These are phyloP conservation scores for Coemansia sp. DNA, from an alignment of 192 early-diverging fungal species.

Conservation along the genomic window DNA sequence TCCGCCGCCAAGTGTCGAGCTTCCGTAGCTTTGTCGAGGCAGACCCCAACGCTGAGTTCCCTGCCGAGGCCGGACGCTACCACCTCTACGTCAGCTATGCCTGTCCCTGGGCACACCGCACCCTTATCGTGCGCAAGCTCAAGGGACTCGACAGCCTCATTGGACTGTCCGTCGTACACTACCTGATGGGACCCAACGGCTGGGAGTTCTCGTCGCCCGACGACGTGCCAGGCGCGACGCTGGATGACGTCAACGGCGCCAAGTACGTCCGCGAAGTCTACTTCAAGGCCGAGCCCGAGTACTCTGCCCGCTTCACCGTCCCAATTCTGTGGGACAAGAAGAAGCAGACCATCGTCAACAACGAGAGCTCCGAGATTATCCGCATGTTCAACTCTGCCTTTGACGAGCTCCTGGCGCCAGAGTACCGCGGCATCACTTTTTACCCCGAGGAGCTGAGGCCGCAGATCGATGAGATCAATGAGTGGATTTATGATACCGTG, in stretches of 20 bases:
- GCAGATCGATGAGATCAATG: slow-evolving; percentile 85
- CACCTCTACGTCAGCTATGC: slow-evolving; percentile 72
- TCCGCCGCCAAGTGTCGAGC: slow-evolving; percentile 69
- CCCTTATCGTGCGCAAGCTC: slow-evolving; percentile 80
- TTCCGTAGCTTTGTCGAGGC: slow-evolving; percentile 65
- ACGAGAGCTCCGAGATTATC: slow-evolving; percentile 96
- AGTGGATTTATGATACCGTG: slow-evolving; percentile 90
- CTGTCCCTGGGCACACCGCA: slow-evolving; percentile 84
- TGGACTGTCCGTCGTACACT: slow-evolving; percentile 83
- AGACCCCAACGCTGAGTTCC: slow-evolving; percentile 62
- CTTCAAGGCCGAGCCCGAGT: slow-evolving; percentile 84
- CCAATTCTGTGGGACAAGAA: slow-evolving; percentile 98
- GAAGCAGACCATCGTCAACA: slow-evolving; percentile 88
- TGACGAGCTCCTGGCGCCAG: slow-evolving; percentile 65
- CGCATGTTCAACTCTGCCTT: slow-evolving; percentile 91
- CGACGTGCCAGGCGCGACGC: slow-evolving; percentile 73
- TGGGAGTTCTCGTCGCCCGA: slow-evolving; percentile 77
- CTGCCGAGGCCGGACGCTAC: slow-evolving; percentile 77
- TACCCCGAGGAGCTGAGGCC: slow-evolving; percentile 76
- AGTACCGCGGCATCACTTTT: slow-evolving; percentile 65
- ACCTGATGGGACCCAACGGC: slow-evolving; percentile 72
- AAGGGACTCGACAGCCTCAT: slow-evolving; percentile 89
- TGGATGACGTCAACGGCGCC: slow-evolving; percentile 73
- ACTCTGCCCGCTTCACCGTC: slow-evolving; percentile 78
- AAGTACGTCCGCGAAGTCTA: slow-evolving; percentile 85